Base-by-base conservation (phyloP, 176 grass and related monocot species). In the Oryza glumipatula region DNA sequence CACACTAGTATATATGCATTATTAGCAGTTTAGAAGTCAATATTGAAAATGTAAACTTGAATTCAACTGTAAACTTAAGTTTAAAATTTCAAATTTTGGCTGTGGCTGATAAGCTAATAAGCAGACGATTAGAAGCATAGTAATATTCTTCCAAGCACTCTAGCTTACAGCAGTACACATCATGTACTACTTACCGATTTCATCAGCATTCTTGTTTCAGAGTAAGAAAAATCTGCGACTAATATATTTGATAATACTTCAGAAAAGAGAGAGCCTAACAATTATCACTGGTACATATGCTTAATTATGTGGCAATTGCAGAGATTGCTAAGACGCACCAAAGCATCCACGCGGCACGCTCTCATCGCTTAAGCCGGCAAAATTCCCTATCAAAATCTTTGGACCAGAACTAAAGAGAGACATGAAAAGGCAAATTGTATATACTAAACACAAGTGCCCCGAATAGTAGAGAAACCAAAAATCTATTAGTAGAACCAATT, bases 401-500 rank as follows among this genome's bases (percentile, higher is more conserved):
- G 79, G 39, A 74, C 72, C 6, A 47, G 70, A 87, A 70, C 14
- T 87, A 77, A 76, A 70, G 54, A n/a, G 52, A 56, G 33, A 2
- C 23, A 22, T 33, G 48, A 46, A 73, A 66, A 72, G 38, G 28
- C 2, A 52, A 73, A 73, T 17, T 52, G 52, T 19, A 21, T 19
- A 21, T 13, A 49, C 47, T 49, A 49, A 49, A 49, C 28, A n/a
- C 46, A 76, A 76, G 79, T 76, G 72, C 85, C 76, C 38, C 56
- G 35, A 82, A 82, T 46, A 47, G 64, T 61, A 75, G 48, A 28
- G 56, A n/a, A 10, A 38, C 36, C 36, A 38, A 38, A 38, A 38
- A 41, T 41, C 6, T 41, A 22, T 23, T 8, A 63, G n/a, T 8
- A 63, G n/a, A 63, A 19, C 21, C 58, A 63, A 23, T 63, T 63